These are phyloP conservation scores for Phytopythium litorale DNA, from an alignment of 352 stramenopile genomes.

Conservation along the genomic window DNA sequence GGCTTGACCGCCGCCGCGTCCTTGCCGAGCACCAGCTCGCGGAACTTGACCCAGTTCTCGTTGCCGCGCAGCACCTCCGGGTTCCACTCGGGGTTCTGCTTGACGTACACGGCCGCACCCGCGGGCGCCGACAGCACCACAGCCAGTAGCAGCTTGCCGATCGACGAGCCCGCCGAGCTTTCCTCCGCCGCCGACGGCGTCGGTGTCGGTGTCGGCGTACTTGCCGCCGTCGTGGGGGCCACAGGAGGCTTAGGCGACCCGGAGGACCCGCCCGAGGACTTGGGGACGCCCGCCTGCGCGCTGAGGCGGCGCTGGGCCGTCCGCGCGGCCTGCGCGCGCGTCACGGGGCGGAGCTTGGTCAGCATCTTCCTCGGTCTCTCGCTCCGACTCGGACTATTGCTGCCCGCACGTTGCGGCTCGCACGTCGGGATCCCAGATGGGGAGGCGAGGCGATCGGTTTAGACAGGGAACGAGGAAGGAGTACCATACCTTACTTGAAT, in stretches of 20 bases:
- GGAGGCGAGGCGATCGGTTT: background rate
- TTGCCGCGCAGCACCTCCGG: slow-evolving; percentile 52
- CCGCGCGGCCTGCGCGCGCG: background rate
- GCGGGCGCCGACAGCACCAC: slow-evolving; percentile 45
- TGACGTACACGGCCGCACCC: slow-evolving; percentile 59
- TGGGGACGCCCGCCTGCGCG: slow-evolving; percentile 1
- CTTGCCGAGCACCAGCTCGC: slow-evolving; percentile 59
- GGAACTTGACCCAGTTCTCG: slow-evolving; percentile 69
- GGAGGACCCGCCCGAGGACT: background rate
- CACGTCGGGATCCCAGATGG: background rate
- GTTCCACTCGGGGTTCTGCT: slow-evolving; percentile 80
- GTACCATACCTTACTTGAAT: background rate
- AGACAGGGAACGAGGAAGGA: background rate
- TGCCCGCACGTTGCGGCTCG: background rate
- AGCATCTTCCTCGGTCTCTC: slow-evolving; percentile 3
- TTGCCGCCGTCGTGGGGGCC: background rate
- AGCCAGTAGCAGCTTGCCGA: slow-evolving; percentile 48
- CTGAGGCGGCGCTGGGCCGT: slow-evolving; percentile 5
- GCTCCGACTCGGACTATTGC: background rate
- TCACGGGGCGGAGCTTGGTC: slow-evolving; percentile 2
- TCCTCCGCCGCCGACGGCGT: slow-evolving; percentile 23
- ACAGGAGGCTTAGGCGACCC: background rate
- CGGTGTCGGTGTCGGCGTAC: background rate
- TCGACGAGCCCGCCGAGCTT: slow-evolving; percentile 29
- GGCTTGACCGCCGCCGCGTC: slow-evolving; percentile 3